phyloP scores from a whole-genome alignment of 805 yeast species.

The Ogataea neopini region DNA sequence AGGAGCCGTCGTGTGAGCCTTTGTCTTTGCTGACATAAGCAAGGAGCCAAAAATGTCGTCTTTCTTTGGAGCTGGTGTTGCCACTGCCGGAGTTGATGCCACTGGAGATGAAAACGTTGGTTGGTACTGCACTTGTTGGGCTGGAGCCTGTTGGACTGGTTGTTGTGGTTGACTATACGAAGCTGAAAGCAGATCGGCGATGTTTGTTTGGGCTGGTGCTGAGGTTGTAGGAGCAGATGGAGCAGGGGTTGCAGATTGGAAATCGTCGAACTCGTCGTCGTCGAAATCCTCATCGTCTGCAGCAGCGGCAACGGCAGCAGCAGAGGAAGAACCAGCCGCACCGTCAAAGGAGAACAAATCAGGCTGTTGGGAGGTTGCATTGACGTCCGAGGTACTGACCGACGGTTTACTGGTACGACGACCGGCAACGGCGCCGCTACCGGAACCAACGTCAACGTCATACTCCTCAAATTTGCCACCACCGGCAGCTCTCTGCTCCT shows the following conservation, averaged over 20 bases:
- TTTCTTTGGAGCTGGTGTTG: conserved; percentile 40
- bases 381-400: conserved; percentile 42
- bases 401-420: conserved; percentile 26
- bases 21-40: conserved; percentile 63
- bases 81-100: conserved; percentile 12
- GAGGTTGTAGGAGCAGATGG: conserved; percentile 20
- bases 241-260: conserved; percentile 66
- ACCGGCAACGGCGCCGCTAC: too few relatives aligned
- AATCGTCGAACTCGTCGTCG: conserved; percentile 80
- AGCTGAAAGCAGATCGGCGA: conserved; percentile 35
- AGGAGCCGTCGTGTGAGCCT: conserved; percentile 24
- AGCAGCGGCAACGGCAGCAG: conserved; percentile 6
- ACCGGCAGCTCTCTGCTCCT: conserved; percentile 51
- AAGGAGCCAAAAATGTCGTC: conserved; percentile 74
- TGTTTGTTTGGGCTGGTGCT: too few relatives aligned
- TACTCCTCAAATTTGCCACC: conserved; percentile 60
- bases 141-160: too few relatives aligned
- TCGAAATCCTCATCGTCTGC: conserved; percentile 28
- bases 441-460: conserved; percentile 43
- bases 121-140: conserved; percentile 16
- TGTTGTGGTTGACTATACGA: conserved; percentile 26
- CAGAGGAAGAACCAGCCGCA: conserved; percentile 21
- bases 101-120: conserved; percentile 14
- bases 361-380: conserved; percentile 41
- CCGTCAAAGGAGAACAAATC: conserved; percentile 52